Evolutionary conservation across 2,329 filamentous ascomycete species (phyloP).

Genomic region (Pestalotiopsis fici): DNA sequence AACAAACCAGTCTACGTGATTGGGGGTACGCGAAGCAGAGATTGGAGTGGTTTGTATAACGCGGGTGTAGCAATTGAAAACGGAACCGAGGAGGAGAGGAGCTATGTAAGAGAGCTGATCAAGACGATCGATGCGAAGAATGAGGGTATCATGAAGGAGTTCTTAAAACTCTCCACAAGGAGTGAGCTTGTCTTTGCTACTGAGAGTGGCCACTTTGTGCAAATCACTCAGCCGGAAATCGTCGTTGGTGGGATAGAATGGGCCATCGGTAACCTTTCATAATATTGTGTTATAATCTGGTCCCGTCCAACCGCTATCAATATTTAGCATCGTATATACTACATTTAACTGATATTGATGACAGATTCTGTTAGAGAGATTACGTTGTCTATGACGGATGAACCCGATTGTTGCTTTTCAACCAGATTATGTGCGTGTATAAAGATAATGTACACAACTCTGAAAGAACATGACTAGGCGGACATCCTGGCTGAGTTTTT

Average conservation of each 20-base stretch:
- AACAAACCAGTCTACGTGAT: constrained; percentile 20
- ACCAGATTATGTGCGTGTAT: too few relatives aligned
- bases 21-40: constrained; percentile 24
- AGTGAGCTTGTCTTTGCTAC: constrained; percentile 26
- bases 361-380: too few relatives aligned
- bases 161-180: constrained; percentile 26
- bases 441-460: too few relatives aligned
- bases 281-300: too few relatives aligned
- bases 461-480: too few relatives aligned
- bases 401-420: too few relatives aligned
- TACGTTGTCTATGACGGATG: too few relatives aligned
- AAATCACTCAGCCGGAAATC: constrained; percentile 34
- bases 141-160: constrained; percentile 16
- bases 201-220: constrained; percentile 35
- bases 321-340: too few relatives aligned
- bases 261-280: constrained; percentile 22
- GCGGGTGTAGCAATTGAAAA: constrained; percentile 31
- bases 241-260: constrained; percentile 33
- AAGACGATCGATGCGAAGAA: not conserved
- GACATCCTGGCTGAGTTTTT: too few relatives aligned
- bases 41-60: constrained; percentile 30
- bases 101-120: not conserved
- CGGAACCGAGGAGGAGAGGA: constrained; percentile 23
- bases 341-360: too few relatives aligned
- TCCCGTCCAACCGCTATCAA: too few relatives aligned